These are phyloP conservation scores for Dryas drummondii DNA, from an alignment of 306 rosid genomes.

Conservation along the genomic window DNA sequence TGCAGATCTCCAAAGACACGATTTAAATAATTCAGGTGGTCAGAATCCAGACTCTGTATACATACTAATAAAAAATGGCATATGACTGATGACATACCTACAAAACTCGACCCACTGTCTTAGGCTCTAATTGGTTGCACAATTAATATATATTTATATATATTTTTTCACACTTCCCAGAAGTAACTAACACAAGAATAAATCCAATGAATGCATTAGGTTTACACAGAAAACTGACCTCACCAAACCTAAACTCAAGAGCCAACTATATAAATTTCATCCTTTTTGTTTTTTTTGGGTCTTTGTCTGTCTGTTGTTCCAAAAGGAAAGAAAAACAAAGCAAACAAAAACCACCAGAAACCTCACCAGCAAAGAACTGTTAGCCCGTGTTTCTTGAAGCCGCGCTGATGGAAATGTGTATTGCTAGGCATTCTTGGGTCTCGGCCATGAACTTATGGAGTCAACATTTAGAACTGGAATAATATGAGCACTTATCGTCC, in stretches of 20 bases:
- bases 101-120: constrained; percentile 35
- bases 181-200: constrained; percentile 81
- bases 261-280: constrained; percentile 46
- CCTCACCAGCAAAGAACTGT: constrained; percentile 70
- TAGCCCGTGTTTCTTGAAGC: constrained; percentile 51
- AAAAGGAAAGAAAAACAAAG: constrained; percentile 17
- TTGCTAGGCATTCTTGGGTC: constrained; percentile 36
- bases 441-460: constrained; percentile 36
- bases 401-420: constrained; percentile 37
- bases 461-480: constrained; percentile 28
- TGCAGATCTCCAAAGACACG: constrained; percentile 19
- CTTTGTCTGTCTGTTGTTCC: constrained; percentile 25
- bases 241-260: constrained; percentile 67
- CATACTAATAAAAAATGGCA: constrained; percentile 39
- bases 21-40: constrained; percentile 10
- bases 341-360: constrained; percentile 51
- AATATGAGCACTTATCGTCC: constrained; percentile 57
- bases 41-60: constrained; percentile 40
- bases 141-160: constrained; percentile 32
- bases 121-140: constrained; percentile 44
- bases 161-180: constrained; percentile 63
- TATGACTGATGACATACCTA: constrained; percentile 35
- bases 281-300: constrained; percentile 19
- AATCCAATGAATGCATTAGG: constrained; percentile 87
- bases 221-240: constrained; percentile 49